Evolutionary conservation across 2,329 filamentous ascomycete species (phyloP).

Genomic region (Diplodia intermedia): DNA sequence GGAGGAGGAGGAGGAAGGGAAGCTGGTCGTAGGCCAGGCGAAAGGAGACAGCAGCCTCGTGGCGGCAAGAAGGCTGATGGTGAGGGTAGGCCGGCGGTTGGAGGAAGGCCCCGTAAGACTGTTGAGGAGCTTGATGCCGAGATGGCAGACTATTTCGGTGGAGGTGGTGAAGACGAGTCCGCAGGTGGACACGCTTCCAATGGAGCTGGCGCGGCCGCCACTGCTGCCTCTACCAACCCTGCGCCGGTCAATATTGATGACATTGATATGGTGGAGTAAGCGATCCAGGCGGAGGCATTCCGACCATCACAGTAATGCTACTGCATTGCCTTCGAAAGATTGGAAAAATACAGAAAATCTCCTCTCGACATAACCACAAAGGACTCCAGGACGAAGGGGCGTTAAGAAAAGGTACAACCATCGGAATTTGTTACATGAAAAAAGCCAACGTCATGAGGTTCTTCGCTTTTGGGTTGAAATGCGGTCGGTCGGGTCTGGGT

Average conservation of each 20-base stretch:
- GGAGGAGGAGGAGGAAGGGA: conserved; percentile 54
- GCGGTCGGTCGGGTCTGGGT: background rate
- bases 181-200: conserved; percentile 8
- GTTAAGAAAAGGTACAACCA: conserved; percentile 7
- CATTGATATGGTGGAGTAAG: conserved; percentile 33
- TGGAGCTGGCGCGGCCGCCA: background rate
- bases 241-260: conserved; percentile 15
- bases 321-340: background rate
- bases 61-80: conserved; percentile 53
- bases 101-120: conserved; percentile 75
- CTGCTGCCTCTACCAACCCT: background rate
- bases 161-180: conserved; percentile 3
- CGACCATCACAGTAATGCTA: background rate
- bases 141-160: conserved; percentile 90
- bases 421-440: background rate
- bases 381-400: background rate
- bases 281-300: background rate
- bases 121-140: conserved; percentile 93
- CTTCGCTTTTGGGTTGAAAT: background rate
- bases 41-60: conserved; percentile 51
- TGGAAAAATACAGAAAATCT: conserved; percentile 1
- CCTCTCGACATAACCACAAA: background rate
- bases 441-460: background rate
- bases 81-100: conserved; percentile 52
- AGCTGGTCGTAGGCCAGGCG: conserved; percentile 55